Base-by-base conservation (phyloP, 2,329 filamentous ascomycete genomes). In the Penicillium sp. region DNA sequence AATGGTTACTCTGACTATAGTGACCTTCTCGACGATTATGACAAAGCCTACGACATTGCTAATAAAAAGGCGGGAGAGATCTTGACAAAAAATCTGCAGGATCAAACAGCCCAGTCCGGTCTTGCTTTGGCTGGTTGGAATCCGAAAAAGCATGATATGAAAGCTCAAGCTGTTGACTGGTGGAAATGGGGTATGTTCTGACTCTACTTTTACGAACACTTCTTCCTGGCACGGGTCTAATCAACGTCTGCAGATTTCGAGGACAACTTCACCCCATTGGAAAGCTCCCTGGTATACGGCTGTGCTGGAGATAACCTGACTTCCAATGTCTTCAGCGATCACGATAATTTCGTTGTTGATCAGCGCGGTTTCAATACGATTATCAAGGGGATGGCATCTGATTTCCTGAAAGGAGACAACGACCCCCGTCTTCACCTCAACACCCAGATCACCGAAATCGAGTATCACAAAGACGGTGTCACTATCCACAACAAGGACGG, bases 281-380 rank as follows among this genome's bases (percentile, higher is more conserved):
- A 81, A 42, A 80, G 77, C 20, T 81, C 80, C 0, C 72, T 83
- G 20, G 69, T 83, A 15, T 87, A 81, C 51, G 82, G 81, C 0
- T 71, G 79, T 12, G 77, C 81, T 0, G 79, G 64, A 2, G 77
- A 82, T 39, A 88, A 88, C 60, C 70, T 84, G 7, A 85, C 84
- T 0, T 87, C 84, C 58, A 80, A 84, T 53, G 80, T 84, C 51
- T 88, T 79, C 66, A 79, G 79, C n/a, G 78, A 84, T 13, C 78
- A 78, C 17, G 86, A 85, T 65, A 83, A 86, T 55, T 80, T 83
- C 26, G 84, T 86, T 32, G 69, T 76, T 26, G 86, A 89, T 52
- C 78, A 79, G 34, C 78, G 85, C 0, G 86, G 86, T 3, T 87
- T 83, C 69, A 84, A 80, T 52, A 63, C 76, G 9, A 82, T 85